Evolutionary conservation across 176 grass and related monocot genomes (phyloP).

Genomic region (Guadua angustifolia): DNA sequence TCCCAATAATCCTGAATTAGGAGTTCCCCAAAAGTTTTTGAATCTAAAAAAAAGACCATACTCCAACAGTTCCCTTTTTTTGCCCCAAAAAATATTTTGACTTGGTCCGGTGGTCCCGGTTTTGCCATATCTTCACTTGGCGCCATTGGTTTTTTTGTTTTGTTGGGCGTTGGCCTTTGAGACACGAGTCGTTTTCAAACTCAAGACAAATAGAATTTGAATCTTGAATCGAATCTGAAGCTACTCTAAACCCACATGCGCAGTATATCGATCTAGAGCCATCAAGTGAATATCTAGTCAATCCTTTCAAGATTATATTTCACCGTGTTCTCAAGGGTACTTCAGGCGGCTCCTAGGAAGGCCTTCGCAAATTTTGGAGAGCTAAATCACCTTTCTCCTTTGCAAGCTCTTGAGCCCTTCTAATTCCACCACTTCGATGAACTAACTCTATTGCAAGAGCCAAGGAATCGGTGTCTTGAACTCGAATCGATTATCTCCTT

Average conservation of each 20-base stretch:
- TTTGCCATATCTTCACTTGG: too few species aligned
- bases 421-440: constrained; percentile 60
- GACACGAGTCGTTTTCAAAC: too few species aligned
- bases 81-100: too few species aligned
- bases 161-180: too few species aligned
- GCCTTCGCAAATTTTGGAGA: constrained; percentile 58
- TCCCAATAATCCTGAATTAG: too few species aligned
- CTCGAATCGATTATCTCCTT: constrained; percentile 80
- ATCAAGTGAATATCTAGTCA: constrained; percentile 47
- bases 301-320: constrained; percentile 92
- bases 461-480: constrained; percentile 72
- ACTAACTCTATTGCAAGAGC: constrained; percentile 69
- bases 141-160: too few species aligned
- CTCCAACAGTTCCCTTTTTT: too few species aligned
- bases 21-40: too few species aligned
- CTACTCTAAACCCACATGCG: constrained; percentile 24
- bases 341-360: constrained; percentile 70
- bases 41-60: too few species aligned
- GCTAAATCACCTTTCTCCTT: constrained; percentile 75
- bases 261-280: neutral
- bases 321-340: constrained; percentile 70
- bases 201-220: too few species aligned
- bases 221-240: too few species aligned
- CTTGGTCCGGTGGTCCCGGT: too few species aligned
- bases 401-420: constrained; percentile 69